Conservation (phyloP, 805 yeast species). For the Yarrowia porcina region DNA sequence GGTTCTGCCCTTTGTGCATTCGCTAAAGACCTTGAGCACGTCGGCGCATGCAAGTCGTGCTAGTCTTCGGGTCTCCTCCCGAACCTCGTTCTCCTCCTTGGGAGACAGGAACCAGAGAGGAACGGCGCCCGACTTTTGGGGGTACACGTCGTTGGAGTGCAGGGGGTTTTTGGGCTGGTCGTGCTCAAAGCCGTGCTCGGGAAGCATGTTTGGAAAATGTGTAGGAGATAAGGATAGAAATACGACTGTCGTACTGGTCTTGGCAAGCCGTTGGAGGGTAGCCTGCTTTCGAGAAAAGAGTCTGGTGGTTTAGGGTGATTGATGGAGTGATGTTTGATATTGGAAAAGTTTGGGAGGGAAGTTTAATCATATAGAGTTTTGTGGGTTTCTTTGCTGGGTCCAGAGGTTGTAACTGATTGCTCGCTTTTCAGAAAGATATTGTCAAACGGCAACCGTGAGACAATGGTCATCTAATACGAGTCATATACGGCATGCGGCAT, state of each 20-base stretch:
- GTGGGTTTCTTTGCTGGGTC: not conserved
- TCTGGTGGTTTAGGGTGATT: conserved; percentile 7
- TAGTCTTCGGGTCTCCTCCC: conserved; percentile 37
- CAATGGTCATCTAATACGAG: not conserved
- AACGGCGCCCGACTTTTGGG: conserved; percentile 25
- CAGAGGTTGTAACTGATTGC: not conserved
- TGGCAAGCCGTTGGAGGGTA: not conserved
- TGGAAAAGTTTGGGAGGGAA: conserved; percentile 9
- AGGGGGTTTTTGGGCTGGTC: conserved; percentile 19
- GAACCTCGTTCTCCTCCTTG: conserved; percentile 39
- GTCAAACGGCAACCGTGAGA: conserved; percentile 14
- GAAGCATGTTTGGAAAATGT: conserved; percentile 10
- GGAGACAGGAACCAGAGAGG: conserved; percentile 43
- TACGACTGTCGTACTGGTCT: conserved; percentile 4
- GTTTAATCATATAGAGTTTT: not conserved
- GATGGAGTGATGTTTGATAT: not conserved
- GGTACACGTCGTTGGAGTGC: conserved; percentile 25
- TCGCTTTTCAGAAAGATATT: conserved; percentile 6
- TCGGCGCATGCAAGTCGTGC: conserved; percentile 37
- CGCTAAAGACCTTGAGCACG: conserved; percentile 36
- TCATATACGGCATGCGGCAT: not conserved
- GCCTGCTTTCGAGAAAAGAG: not conserved
- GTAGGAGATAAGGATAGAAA: not conserved
- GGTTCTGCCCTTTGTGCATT: conserved; percentile 39
- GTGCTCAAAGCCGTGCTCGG: conserved; percentile 24